Evolutionary conservation across 129 eudicot genomes (phyloP).

Genomic region (Chrysanthemum makinoi): DNA sequence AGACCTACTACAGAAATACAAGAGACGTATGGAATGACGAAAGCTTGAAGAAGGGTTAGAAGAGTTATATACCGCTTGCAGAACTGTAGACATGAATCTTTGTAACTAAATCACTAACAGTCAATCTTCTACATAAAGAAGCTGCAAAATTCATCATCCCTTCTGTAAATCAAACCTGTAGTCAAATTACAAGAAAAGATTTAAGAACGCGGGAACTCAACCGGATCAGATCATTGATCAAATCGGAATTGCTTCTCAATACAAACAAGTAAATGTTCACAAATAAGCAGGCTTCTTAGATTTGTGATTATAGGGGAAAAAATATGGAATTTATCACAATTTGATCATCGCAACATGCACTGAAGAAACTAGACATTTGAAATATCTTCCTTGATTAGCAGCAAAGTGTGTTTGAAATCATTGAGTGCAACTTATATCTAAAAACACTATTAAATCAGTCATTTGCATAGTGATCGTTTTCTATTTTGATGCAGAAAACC

Average conservation of each 20-base stretch:
- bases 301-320: not conserved
- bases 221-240: not conserved
- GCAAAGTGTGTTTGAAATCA: no score
- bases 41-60: not conserved
- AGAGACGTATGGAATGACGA: not conserved
- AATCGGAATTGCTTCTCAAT: not conserved
- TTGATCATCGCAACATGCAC: not conserved
- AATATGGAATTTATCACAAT: not conserved
- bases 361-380: no score
- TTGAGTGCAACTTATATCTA: no score
- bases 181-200: constrained; percentile 11
- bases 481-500: no score
- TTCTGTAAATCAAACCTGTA: constrained; percentile 28
- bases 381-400: no score
- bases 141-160: constrained; percentile 61
- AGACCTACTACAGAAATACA: not conserved
- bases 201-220: not conserved
- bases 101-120: constrained; percentile 56
- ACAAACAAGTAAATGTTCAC: not conserved
- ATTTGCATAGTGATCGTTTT: no score
- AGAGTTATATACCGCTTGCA: constrained; percentile 54
- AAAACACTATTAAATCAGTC: no score
- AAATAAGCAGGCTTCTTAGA: not conserved
- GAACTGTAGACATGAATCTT: constrained; percentile 54
- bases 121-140: constrained; percentile 62